Evolutionary conservation across 192 early-diverging fungal genomes (phyloP), one percentile per base, ranked within the genome.

Genomic region (Bifiguratus adelaidae): DNA sequence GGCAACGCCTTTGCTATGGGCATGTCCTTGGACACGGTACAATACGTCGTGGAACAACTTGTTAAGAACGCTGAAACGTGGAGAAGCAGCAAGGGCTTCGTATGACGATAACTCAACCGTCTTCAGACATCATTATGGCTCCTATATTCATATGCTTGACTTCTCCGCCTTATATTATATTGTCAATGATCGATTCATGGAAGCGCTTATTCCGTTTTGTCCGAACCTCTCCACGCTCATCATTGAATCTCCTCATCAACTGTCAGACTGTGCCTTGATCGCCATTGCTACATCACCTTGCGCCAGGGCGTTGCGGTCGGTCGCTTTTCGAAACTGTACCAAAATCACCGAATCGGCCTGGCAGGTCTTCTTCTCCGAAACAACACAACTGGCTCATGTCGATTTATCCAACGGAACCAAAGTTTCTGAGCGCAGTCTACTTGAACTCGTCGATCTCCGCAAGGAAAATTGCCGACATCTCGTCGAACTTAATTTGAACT

Each of bases 81-180:
- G 18, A 7, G 13, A 15, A 11, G 4, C 37, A 15, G 7, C 32
- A 33, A 33, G 8, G 8, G 32, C 32, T n/a, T n/a, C 32, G 8
- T 33, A 9, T 9, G 32, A 33, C 32, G n/a, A 8, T n/a, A n/a
- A 9, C n/a, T 21, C 1, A 7, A 15, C 37, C 6, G 7, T 7
- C 37, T 21, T 38, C 37, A 21, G 16, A 15, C 37, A 40, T 21
- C 6, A 6, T 15, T 64, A 64, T 6, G 47, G 56, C 19, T 1
- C 5, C 0, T 20, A 54, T 5, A 47, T 64, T 35, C 46, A 44
- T 4, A 30, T 22, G 1, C 48, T 64, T 3, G 44, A 64, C 47
- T 64, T 64, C 27, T 53, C 55, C 0, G 15, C 44, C 8, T 46
- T 64, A 4, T 50, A 64, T 44, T 59, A 64, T 38, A 59, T 64